phyloP scores from a whole-genome alignment of 2,329 filamentous ascomycete genomes.

The Xylariomycetidae sp. region DNA sequence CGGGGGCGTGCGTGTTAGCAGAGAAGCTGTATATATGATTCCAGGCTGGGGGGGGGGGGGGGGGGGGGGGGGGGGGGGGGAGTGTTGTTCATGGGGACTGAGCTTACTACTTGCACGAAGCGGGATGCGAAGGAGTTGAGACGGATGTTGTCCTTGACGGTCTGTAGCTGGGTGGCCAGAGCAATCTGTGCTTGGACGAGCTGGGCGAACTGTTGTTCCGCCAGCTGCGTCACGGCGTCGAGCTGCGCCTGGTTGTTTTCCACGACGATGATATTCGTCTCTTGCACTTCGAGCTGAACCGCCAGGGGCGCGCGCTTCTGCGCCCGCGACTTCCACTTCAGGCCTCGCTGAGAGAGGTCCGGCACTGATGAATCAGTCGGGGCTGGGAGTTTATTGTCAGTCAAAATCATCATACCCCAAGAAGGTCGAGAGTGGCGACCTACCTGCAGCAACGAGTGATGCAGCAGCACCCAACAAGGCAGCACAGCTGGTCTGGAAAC shows the following conservation, averaged over 20 bases:
- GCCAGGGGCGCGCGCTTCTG: conserved; percentile 22
- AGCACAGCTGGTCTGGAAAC: conserved; percentile 13
- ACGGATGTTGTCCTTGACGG: conserved; percentile 38
- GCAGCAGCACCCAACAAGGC: conserved; percentile 16
- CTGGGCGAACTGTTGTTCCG: conserved; percentile 33
- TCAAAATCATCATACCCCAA: conserved; percentile 1
- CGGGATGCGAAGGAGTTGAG: conserved; percentile 34
- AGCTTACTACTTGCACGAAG: conserved; percentile 32
- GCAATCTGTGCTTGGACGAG: conserved; percentile 33
- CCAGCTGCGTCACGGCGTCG: conserved; percentile 28
- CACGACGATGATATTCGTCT: conserved; percentile 30
- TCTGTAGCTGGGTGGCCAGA: conserved; percentile 31
- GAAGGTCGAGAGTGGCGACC: not conserved
- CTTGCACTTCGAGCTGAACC: conserved; percentile 27
- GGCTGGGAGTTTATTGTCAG: conserved; percentile 17
- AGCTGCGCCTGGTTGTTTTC: conserved; percentile 32
- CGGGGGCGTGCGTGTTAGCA: conserved; percentile 1
- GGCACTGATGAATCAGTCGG: conserved; percentile 16
- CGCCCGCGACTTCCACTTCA: conserved; percentile 20
- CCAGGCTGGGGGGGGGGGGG: not conserved
- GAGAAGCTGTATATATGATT: not conserved
- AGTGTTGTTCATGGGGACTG: no score
- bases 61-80: no score
- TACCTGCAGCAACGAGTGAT: conserved; percentile 19
- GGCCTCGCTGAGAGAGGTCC: conserved; percentile 10